Conservation (phyloP, 2,329 filamentous ascomycete species). For the Pyricularia sp. region DNA sequence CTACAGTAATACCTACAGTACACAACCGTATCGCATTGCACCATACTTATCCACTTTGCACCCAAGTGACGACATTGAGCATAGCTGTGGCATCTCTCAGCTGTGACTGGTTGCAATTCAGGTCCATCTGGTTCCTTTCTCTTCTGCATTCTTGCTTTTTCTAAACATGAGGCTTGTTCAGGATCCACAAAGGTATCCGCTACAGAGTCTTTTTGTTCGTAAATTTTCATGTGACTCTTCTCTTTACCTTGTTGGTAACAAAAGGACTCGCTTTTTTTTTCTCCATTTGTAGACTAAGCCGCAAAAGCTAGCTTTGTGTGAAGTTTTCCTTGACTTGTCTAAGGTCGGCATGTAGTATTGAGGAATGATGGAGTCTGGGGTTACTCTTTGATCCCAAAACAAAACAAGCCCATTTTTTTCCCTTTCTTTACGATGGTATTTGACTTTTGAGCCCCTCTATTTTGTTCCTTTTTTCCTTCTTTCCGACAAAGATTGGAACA, state of each 20-base stretch:
- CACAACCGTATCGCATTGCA: neutral
- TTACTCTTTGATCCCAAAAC: neutral
- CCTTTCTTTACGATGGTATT: neutral
- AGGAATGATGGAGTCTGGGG: neutral
- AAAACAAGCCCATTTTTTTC: neutral
- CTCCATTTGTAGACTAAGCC: neutral
- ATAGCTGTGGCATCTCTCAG: neutral
- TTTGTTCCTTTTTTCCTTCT: neutral
- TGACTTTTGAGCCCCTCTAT: neutral
- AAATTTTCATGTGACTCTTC: neutral
- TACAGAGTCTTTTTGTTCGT: neutral
- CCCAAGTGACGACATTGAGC: neutral
- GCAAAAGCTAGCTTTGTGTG: neutral
- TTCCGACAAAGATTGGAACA: neutral
- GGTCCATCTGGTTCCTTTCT: neutral
- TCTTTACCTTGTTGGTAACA: neutral
- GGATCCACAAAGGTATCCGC: neutral
- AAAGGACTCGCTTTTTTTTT: neutral
- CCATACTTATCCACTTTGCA: neutral
- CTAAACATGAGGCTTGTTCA: neutral
- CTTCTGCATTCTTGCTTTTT: neutral
- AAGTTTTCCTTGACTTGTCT: neutral
- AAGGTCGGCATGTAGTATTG: neutral
- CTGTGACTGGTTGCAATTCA: neutral
- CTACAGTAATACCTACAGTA: neutral